Evolutionary conservation across 306 rosid species (phyloP).

Genomic region (Gastrolobium bilobum): DNA sequence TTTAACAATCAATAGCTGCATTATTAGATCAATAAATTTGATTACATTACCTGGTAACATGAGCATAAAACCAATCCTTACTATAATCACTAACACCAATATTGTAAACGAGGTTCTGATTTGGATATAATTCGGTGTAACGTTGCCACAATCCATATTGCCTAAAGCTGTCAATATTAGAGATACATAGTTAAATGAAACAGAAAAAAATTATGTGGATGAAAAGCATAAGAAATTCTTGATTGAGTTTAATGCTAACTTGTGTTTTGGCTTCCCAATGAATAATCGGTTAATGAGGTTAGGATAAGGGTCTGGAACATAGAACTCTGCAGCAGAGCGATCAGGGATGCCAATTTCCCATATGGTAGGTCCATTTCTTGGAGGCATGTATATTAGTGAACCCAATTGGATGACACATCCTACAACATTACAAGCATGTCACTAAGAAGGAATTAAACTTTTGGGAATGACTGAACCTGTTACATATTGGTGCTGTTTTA

Average conservation of each 20-base stretch:
- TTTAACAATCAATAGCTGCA: background rate
- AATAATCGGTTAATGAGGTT: conserved; percentile 53
- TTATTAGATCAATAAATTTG: background rate
- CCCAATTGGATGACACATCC: conserved; percentile 45
- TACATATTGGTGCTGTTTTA: background rate
- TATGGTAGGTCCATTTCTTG: conserved; percentile 67
- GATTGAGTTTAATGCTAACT: conserved; percentile 27
- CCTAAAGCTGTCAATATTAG: conserved; percentile 43
- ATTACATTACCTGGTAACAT: conserved; percentile 40
- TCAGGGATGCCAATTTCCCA: conserved; percentile 65
- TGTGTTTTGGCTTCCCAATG: conserved; percentile 29
- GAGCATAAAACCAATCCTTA: conserved; percentile 10
- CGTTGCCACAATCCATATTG: conserved; percentile 62
- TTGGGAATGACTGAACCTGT: background rate
- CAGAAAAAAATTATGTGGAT: background rate
- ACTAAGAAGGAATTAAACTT: background rate
- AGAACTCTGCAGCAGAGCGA: too few relatives aligned
- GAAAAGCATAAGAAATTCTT: background rate
- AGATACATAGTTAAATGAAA: background rate
- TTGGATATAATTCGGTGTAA: conserved; percentile 20
- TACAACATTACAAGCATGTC: conserved; percentile 16
- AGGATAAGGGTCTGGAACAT: conserved; percentile 18
- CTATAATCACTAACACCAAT: conserved; percentile 34
- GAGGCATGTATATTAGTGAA: conserved; percentile 49
- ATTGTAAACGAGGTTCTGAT: conserved; percentile 48